phyloP scores from a whole-genome alignment of 441 rosid genomes.

The Monsonia emarginata region DNA sequence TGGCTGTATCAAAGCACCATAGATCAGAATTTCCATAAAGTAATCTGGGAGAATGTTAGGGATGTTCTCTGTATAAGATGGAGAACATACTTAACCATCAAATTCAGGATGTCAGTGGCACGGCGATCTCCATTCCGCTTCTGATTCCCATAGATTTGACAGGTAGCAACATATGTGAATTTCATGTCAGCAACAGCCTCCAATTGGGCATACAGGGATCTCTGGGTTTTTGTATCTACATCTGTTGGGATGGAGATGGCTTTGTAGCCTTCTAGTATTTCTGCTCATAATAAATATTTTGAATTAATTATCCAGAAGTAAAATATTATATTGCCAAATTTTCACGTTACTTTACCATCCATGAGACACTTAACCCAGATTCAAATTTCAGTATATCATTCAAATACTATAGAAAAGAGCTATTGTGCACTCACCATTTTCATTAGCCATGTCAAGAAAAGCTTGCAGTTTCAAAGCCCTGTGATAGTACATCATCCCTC shows the following conservation, averaged over 20 bases:
- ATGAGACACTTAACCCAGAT: too few relatives aligned
- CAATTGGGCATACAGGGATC: background rate
- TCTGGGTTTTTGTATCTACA: slow-evolving; percentile 7
- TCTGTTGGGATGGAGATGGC: slow-evolving; percentile 8
- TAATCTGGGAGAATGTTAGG: background rate
- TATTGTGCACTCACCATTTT: slow-evolving; percentile 39
- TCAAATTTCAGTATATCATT: background rate
- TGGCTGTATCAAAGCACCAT: slow-evolving; percentile 41
- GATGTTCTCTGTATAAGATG: slow-evolving; percentile 14
- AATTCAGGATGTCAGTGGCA: slow-evolving; percentile 89
- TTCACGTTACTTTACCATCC: too few relatives aligned
- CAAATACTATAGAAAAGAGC: background rate
- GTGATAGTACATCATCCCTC: slow-evolving; percentile 99
- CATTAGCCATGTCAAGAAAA: slow-evolving; percentile 94
- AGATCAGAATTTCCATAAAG: slow-evolving; percentile 15
- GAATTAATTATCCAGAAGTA: too few relatives aligned
- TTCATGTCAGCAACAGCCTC: slow-evolving; percentile 97
- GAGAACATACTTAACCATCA: slow-evolving; percentile 87
- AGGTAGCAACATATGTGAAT: slow-evolving; percentile 93
- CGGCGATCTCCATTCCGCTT: slow-evolving; percentile 87
- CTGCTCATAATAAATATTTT: slow-evolving; percentile 27
- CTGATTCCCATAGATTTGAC: slow-evolving; percentile 91
- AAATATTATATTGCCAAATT: too few relatives aligned
- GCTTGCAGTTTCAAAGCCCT: slow-evolving; percentile 97
- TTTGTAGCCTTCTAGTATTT: slow-evolving; percentile 11